Percentiles rank a stretch among this genome's conserved stretches.
Evolutionary conservation across 1,139 yeast genomes (phyloP).

Genomic region (Scheffersomyces illinoinensis): DNA sequence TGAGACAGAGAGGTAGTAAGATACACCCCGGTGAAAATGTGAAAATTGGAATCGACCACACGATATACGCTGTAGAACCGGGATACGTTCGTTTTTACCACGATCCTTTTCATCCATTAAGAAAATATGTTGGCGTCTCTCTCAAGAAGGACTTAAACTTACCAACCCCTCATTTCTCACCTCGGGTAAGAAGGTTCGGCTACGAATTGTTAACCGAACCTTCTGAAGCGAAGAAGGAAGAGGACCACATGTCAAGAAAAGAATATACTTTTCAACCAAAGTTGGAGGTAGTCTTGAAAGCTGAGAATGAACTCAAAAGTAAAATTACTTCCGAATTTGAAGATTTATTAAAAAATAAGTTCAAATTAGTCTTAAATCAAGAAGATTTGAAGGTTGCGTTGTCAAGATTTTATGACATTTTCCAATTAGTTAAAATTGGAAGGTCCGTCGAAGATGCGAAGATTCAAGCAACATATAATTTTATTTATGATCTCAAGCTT

Average conservation of each 20-base stretch:
- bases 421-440: constrained; percentile 25
- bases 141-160: constrained; percentile 60
- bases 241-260: constrained; percentile 58
- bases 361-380: constrained; percentile 30
- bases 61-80: constrained; percentile 87
- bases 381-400: constrained; percentile 41
- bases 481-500: constrained; percentile 50
- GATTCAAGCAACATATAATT: constrained; percentile 54
- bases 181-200: constrained; percentile 85
- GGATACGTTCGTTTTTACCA: constrained; percentile 88
- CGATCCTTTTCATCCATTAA: constrained; percentile 96
- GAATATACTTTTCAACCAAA: constrained; percentile 59
- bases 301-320: constrained; percentile 29
- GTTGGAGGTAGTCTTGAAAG: constrained; percentile 28
- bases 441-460: constrained; percentile 53
- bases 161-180: constrained; percentile 89
- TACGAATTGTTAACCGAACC: constrained; percentile 54
- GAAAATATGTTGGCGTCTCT: constrained; percentile 89
- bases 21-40: constrained; percentile 94
- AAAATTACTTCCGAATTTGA: constrained; percentile 10
- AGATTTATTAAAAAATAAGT: constrained; percentile 14
- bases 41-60: constrained; percentile 91
- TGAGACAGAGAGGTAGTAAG: constrained; percentile 96
- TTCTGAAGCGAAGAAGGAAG: constrained; percentile 56
- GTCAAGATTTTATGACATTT: constrained; percentile 51